phyloP scores from a whole-genome alignment of 495 filamentous ascomycete species.

The Penicillium longicatenatum region DNA sequence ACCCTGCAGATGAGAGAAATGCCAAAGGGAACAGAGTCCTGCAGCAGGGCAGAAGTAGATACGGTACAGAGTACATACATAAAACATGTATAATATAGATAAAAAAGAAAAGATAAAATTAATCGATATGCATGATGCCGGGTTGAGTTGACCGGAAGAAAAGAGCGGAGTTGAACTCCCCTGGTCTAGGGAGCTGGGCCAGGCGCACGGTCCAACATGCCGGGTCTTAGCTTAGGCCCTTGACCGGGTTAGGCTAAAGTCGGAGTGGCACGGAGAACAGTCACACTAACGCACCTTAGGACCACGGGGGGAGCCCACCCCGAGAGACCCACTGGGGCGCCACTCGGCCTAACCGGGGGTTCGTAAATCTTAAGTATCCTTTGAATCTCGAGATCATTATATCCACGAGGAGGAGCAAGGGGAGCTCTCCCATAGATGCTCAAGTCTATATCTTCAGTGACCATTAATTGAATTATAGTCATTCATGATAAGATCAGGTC shows the following conservation, averaged over 20 bases:
- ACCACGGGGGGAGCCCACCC: constrained; percentile 30
- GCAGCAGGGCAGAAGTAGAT: neutral
- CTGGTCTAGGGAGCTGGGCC: constrained; percentile 7
- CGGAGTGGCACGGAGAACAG: constrained; percentile 34
- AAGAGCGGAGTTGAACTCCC: constrained; percentile 6
- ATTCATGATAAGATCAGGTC: neutral
- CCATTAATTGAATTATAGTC: no score
- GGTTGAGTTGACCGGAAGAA: constrained; percentile 20
- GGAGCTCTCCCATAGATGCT: neutral
- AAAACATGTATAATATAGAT: no score
- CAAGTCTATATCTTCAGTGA: no score
- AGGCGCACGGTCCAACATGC: constrained; percentile 28
- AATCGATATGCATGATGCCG: constrained; percentile 24
- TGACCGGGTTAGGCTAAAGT: constrained; percentile 27
- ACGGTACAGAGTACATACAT: neutral
- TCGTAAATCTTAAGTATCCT: constrained; percentile 5
- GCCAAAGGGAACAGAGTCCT: neutral
- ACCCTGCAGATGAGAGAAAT: constrained; percentile 18
- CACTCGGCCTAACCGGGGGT: constrained; percentile 28
- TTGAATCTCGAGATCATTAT: no score
- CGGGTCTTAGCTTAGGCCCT: constrained; percentile 27
- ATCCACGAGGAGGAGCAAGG: neutral
- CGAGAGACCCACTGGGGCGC: constrained; percentile 26
- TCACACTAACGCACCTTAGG: constrained; percentile 30
- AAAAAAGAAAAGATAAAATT: no score